Percentiles rank a stretch among this genome's conserved stretches.
These are phyloP conservation scores for Ceriops decandra DNA, from an alignment of 345 rosid species.

Conservation along the genomic window DNA sequence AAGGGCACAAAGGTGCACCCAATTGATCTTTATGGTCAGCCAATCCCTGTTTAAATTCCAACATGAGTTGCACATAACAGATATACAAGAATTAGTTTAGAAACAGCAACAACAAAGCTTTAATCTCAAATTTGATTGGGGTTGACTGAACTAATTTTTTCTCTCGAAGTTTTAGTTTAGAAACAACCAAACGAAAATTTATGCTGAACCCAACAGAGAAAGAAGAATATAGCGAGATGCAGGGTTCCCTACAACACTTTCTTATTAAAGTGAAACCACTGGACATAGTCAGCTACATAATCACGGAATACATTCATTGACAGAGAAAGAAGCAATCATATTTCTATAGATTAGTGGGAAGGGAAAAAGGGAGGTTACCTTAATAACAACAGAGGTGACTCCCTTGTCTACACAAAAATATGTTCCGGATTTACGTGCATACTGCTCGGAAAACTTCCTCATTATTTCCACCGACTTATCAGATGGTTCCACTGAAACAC, in stretches of 20 bases:
- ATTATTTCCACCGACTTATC: constrained; percentile 86
- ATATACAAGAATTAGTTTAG: neutral
- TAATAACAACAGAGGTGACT: constrained; percentile 91
- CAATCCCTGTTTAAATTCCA: constrained; percentile 54
- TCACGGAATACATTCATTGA: too few species aligned
- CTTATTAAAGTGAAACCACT: too few species aligned
- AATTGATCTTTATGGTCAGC: constrained; percentile 88
- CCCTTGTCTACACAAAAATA: constrained; percentile 90
- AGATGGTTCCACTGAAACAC: constrained; percentile 63
- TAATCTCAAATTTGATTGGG: too few species aligned
- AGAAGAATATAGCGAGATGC: neutral
- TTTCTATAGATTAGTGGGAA: neutral
- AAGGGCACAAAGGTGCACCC: constrained; percentile 95
- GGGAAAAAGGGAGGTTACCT: constrained; percentile 39
- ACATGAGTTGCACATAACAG: neutral
- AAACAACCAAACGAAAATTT: neutral
- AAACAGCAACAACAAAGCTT: neutral
- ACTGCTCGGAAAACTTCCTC: constrained; percentile 99
- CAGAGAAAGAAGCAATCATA: too few species aligned
- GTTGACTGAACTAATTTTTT: too few species aligned
- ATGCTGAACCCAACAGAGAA: neutral
- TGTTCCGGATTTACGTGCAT: constrained; percentile 89
- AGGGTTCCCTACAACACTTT: too few species aligned
- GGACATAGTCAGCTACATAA: too few species aligned
- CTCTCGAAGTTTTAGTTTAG: neutral